phyloP scores from a whole-genome alignment of 2,329 filamentous ascomycete species.

The Lachnellula suecica region DNA sequence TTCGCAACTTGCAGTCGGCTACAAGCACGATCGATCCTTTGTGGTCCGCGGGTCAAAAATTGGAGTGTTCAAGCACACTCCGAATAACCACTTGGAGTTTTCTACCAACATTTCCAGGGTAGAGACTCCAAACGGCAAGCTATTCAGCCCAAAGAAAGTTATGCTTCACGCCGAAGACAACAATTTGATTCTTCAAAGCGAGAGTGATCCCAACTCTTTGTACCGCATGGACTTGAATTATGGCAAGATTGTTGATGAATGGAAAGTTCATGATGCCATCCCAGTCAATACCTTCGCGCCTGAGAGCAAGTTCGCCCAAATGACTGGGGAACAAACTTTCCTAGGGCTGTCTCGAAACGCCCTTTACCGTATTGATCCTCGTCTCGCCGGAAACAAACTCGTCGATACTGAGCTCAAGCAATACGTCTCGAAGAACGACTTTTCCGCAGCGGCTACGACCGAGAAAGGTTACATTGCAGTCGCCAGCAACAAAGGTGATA shows the following conservation, averaged over 20 bases:
- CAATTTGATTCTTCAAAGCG: conserved; percentile 35
- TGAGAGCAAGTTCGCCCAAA: conserved; percentile 97
- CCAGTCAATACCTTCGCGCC: conserved; percentile 89
- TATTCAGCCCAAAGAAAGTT: conserved; percentile 82
- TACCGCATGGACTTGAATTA: conserved; percentile 98
- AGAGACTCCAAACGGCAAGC: conserved; percentile 78
- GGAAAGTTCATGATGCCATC: conserved; percentile 97
- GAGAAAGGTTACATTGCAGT: conserved; percentile 97
- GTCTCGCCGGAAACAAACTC: conserved; percentile 85
- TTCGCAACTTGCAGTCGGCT: conserved; percentile 91
- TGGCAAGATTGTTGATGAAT: conserved; percentile 97
- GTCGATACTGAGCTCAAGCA: conserved; percentile 93
- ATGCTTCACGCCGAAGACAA: conserved; percentile 37
- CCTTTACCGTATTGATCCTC: conserved; percentile 90
- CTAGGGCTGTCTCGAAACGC: conserved; percentile 90
- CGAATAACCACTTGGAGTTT: conserved; percentile 90
- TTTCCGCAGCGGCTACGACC: conserved; percentile 90
- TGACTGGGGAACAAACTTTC: conserved; percentile 94
- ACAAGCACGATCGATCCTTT: conserved; percentile 95
- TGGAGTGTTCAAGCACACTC: conserved; percentile 95
- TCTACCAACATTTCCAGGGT: conserved; percentile 97
- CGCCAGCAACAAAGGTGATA: conserved; percentile 95
- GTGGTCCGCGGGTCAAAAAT: conserved; percentile 98
- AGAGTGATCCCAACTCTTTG: conserved; percentile 78
- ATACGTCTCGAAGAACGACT: conserved; percentile 95